Conservation (phyloP, 1,284 basidiomycete species). For the Pyrrhoderma lamaoense region DNA sequence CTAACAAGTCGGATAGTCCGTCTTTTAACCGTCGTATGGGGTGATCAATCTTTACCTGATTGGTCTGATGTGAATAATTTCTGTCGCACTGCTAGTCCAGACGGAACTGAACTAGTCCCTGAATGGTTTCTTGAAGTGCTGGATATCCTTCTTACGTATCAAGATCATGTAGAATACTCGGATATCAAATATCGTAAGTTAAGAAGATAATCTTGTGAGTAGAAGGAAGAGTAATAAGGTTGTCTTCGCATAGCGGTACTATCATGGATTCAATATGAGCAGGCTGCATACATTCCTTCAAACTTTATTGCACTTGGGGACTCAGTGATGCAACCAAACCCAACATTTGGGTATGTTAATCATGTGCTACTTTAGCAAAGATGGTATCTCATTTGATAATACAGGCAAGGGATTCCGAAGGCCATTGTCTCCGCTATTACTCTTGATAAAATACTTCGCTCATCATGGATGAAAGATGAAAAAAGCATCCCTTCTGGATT, state of each 20-base stretch:
- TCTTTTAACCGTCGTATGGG: no score
- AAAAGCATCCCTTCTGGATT: no score
- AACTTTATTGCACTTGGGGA: constrained; percentile 19
- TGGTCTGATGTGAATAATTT: no score
- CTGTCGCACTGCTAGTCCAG: no score
- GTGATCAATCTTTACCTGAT: no score
- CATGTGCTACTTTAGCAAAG: no score
- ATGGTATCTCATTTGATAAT: no score
- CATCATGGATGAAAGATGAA: no score
- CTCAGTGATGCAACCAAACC: constrained; percentile 16
- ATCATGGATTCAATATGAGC: constrained; percentile 12
- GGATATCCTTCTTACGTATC: not conserved
- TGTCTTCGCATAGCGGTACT: not conserved
- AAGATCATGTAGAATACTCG: no score
- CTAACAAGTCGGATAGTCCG: no score
- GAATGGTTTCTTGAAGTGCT: not conserved
- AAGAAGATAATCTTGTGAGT: not conserved
- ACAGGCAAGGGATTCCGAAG: constrained; percentile 17
- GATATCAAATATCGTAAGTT: not conserved
- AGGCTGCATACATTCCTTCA: constrained; percentile 9
- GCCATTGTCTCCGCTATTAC: constrained; percentile 16
- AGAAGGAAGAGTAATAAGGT: not conserved
- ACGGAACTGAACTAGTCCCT: no score
- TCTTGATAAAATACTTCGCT: constrained; percentile 11
- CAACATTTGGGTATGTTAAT: constrained; percentile 16